phyloP scores from a whole-genome alignment of 2,329 filamentous ascomycete species.

The Penicillium polonicum region DNA sequence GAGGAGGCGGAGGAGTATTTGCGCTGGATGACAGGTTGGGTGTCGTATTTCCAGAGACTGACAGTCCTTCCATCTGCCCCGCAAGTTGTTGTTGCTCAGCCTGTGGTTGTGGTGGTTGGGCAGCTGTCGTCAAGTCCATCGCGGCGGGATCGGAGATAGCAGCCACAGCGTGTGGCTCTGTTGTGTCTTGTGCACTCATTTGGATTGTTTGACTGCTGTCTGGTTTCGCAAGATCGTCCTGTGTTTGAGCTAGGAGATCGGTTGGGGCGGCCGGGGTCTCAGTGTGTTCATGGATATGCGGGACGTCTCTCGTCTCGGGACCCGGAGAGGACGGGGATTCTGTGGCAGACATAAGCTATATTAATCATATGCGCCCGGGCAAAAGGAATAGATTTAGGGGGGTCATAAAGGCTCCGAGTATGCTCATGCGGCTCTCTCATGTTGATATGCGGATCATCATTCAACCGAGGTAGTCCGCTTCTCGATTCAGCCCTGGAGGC shows the following conservation, averaged over 20 bases:
- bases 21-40: constrained; percentile 18
- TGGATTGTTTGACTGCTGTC: constrained; percentile 11
- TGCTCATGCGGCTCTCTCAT: constrained; percentile 29
- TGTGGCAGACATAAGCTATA: constrained; percentile 38
- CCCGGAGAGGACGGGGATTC: constrained; percentile 26
- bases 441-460: constrained; percentile 37
- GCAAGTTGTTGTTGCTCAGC: constrained; percentile 26
- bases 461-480: constrained; percentile 28
- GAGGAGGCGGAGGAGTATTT: constrained; percentile 40
- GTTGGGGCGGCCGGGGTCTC: constrained; percentile 26
- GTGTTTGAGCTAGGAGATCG: constrained; percentile 17
- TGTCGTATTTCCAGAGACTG: constrained; percentile 27
- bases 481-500: background rate
- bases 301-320: constrained; percentile 27
- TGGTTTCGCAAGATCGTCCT: constrained; percentile 20
- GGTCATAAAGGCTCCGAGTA: constrained; percentile 6
- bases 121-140: constrained; percentile 4
- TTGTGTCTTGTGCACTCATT: constrained; percentile 15
- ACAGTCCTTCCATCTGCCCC: constrained; percentile 33
- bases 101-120: constrained; percentile 14
- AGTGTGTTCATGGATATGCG: constrained; percentile 22
- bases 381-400: constrained; percentile 11
- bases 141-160: constrained; percentile 3
- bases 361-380: constrained; percentile 44
- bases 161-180: background rate